These are phyloP conservation scores for Colletotrichum orbiculare DNA, from an alignment of 2,329 filamentous ascomycete genomes.

Conservation along the genomic window DNA sequence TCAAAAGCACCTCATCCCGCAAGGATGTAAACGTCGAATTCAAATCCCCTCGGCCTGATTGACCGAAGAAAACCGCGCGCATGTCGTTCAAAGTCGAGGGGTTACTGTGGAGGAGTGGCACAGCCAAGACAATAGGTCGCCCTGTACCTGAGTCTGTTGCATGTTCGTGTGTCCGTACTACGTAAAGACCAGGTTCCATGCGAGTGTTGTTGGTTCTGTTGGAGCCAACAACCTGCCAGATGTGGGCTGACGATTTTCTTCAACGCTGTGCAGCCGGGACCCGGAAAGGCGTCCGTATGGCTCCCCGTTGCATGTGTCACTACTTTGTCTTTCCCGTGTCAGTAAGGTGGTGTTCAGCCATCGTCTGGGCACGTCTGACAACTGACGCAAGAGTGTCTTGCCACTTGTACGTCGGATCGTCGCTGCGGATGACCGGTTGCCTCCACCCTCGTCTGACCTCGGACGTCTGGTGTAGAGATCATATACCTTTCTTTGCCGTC, in stretches of 20 bases:
- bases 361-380: too few relatives aligned
- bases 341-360: too few relatives aligned
- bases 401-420: too few relatives aligned
- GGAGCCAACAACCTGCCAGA: neutral
- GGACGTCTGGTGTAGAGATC: too few relatives aligned
- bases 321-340: neutral
- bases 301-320: neutral
- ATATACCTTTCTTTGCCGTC: too few relatives aligned
- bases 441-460: too few relatives aligned
- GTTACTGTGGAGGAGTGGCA: neutral
- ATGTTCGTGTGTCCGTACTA: neutral
- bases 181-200: neutral
- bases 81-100: neutral
- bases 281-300: neutral
- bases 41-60: neutral
- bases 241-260: neutral
- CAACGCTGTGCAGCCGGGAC: neutral
- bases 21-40: too few relatives aligned
- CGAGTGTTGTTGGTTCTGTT: neutral
- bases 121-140: slow-evolving; percentile 2
- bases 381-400: too few relatives aligned
- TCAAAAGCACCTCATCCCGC: neutral
- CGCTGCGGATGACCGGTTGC: too few relatives aligned
- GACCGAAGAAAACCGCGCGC: too few relatives aligned
- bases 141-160: too few relatives aligned